Conservation (phyloP, 2,329 filamentous ascomycete genomes). For the Ophiocordyceps polyrhachis-furcata region DNA sequence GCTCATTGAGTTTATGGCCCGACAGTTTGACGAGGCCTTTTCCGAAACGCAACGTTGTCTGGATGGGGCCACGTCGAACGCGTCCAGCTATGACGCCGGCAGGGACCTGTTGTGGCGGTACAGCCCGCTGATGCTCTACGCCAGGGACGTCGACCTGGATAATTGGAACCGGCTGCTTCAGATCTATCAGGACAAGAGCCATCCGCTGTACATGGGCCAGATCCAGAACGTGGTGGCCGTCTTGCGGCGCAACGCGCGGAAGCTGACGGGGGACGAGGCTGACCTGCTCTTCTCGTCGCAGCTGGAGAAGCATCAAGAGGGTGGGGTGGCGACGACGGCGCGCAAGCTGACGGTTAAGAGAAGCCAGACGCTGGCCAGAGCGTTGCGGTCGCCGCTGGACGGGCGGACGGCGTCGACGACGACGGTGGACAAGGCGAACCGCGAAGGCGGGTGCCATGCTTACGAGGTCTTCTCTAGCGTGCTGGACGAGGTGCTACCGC, state of each 20-base stretch:
- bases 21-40: constrained; percentile 61
- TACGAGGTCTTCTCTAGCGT: constrained; percentile 69
- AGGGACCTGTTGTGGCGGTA: constrained; percentile 71
- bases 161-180: constrained; percentile 70
- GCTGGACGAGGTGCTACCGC: constrained; percentile 62
- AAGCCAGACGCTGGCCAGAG: constrained; percentile 69
- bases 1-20: constrained; percentile 63
- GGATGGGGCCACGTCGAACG: constrained; percentile 40
- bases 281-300: constrained; percentile 79
- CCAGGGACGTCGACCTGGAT: constrained; percentile 61
- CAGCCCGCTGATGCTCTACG: constrained; percentile 71
- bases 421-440: constrained; percentile 34
- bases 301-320: constrained; percentile 69
- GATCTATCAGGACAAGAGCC: constrained; percentile 62
- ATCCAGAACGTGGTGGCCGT: constrained; percentile 59
- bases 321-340: constrained; percentile 50
- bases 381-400: constrained; percentile 46
- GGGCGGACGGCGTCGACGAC: constrained; percentile 32
- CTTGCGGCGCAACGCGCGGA: constrained; percentile 66
- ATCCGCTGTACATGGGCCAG: constrained; percentile 61
- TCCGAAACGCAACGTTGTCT: constrained; percentile 49
- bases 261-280: constrained; percentile 55
- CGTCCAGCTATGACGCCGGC: constrained; percentile 50
- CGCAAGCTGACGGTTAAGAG: constrained; percentile 87
- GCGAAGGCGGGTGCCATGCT: constrained; percentile 49